Evolutionary conservation across 108 stramenopile species (phyloP), one percentile per base, ranked within the genome.

Genomic region (Cafeteria roenbergensis): DNA sequence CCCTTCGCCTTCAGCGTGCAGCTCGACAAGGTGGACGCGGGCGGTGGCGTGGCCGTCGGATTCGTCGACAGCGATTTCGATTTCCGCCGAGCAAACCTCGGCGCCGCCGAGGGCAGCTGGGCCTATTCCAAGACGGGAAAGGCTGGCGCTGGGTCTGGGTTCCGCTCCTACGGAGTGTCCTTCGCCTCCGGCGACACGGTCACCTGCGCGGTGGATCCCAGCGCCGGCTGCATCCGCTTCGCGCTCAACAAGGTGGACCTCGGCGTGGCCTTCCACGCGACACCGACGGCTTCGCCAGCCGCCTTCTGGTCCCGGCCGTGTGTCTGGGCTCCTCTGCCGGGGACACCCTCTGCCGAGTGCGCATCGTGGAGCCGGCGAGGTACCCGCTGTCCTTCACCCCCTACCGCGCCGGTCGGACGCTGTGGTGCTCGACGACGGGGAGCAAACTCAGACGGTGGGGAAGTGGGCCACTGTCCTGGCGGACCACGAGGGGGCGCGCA

Each of bases 91-190:
- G 37, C 36, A 8, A 61, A 61, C 37, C 59, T 61, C 24, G 59
- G 59, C 36, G 59, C 59, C 34, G 2, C 36, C 21, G 29, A 20
- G 17, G 30, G 30, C 59, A 22, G 17, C 37, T 61, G 59, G 59
- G 59, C 59, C 9, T 61, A 61, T 27, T 37, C 36, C 37, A 61
- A 61, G 59, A 61, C 59, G 37, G 59, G 59, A 6, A 61, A 61
- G 37, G 59, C 59, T 2, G 8, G 22, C 59, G n/a, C 2, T 21
- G 59, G 59, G 17, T 2, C 22, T 1, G 59, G 59, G 20, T 61
- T 61, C 37, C 17, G 2, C 17, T 2, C 9, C 37, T 61, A 61
- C 30, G 22, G 29, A 1, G 2, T 20, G 24, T 2, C 22, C 20
- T 61, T 37, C 59, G 37, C 20, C 24, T 24, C 9, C 22, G 59